Evolutionary conservation across 2,329 filamentous ascomycete species (phyloP), one percentile per base, ranked within the genome.

Genomic region (Cladosporium sp.): DNA sequence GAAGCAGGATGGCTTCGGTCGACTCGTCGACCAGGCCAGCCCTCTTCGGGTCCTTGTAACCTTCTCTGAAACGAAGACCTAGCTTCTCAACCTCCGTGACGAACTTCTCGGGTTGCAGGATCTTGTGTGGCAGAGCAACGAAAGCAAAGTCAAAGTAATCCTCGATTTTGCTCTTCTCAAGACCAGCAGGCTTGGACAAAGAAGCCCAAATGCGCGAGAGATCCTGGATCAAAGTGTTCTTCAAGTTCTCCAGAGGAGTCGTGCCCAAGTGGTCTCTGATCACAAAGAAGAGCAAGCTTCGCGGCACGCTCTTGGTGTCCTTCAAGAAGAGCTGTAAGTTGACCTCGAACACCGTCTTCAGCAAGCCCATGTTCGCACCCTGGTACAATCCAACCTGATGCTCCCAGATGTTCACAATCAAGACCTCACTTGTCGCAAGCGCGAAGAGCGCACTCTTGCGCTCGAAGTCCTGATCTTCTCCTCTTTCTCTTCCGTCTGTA

Each of bases 141-240:
- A 99, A 99, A 64, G 93, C 93, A 79, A 99, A 98, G 80, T 99
- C 95, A 74, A 99, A 99, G 81, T 98, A 99, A 76, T 99, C 94
- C 72, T 95, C 91, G 70, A 99, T 98, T 65, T 85, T 88, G 23
- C 94, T 94, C 70, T 88, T 88, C 76, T 99, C 95, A 65, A 98
- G 84, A 0, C 94, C 94, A 35, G 88, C 81, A 4, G 95, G 95
- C 77, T 99, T 99, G 49, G 93, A 93, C 67, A 99, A 89, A 58
- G 92, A 91, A 2, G 90, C 86, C 95, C 95, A 99, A 72, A 99
- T 92, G 77, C 94, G 91, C 60, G 88, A 89, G 68, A 99, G 84
- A 78, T 98, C 95, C 80, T 96, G 91, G 70, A 97, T 84, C 58
- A 99, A 81, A 1, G 95, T 99, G 73, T 91, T 91, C 76, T 93